Base-by-base conservation (phyloP, 345 rosid species). In the Abelmoschus esculentus region DNA sequence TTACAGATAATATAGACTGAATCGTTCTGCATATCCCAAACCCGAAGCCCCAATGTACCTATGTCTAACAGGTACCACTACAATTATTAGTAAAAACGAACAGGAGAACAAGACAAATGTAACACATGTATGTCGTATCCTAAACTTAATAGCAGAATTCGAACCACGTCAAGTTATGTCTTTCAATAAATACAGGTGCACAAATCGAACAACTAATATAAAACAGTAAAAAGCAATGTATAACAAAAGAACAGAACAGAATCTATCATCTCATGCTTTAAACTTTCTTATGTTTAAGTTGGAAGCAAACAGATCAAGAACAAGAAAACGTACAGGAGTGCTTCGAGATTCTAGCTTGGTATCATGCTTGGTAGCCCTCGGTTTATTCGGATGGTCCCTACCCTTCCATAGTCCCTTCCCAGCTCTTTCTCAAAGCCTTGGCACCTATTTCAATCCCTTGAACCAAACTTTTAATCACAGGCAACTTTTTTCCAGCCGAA, bases 351-450 rank as follows among this genome's bases (percentile, higher is more conserved):
- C 96, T 73, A 74, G 75, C 74, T 80, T 91, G 14, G 70, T 67
- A 63, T 82, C 95, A 46, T 76, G 79, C 77, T 72, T 82, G 42
- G 72, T 19, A 66, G 81, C 74, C 77, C 71, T 88, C 65, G 70
- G 38, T 71, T 74, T 88, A 0, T 49, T 49, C 18, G 89, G 62
- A 44, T 46, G 81, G 49, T 83, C 91, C 49, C 81, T 75, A 40
- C 70, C 82, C 79, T 88, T 95, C 99, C 52, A 81, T 53, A 76
- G 78, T 95, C 73, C 97, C 97, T 84, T 90, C 97, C 99, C 97
- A 95, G 80, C 96, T 95, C 88, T 91, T 91, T 81, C 99, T 84
- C 78, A 90, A 81, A 28, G 93, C 96, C 83, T 87, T 95, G 28
- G 93, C 87, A 66, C 97, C 97, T n/a, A 82, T 71, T 75, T 87